Conservation (phyloP, 345 rosid species). For the Litchi chinensis region DNA sequence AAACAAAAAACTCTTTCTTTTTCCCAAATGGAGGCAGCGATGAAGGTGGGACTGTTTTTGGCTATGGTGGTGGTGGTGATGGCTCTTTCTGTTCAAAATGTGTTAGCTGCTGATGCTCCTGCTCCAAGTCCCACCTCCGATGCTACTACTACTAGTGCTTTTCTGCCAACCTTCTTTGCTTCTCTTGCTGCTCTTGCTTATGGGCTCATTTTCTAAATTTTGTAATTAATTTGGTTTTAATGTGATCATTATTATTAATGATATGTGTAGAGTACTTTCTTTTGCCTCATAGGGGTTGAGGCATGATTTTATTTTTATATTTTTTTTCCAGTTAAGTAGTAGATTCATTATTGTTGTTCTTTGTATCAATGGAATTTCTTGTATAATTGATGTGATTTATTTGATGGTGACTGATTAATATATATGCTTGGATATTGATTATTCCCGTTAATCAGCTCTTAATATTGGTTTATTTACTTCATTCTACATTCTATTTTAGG, state of each 20-base stretch:
- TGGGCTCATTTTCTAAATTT: slow-evolving; percentile 23
- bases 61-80: slow-evolving; percentile 20
- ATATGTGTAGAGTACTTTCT: neutral
- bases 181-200: slow-evolving; percentile 35
- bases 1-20: neutral
- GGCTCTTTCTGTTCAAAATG: slow-evolving; percentile 25
- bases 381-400: neutral
- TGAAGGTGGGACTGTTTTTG: slow-evolving; percentile 33
- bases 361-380: slow-evolving; percentile 13
- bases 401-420: no score
- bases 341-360: neutral
- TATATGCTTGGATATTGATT: neutral
- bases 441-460: neutral
- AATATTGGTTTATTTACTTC: no score
- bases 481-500: no score
- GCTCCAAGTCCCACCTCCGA: slow-evolving; percentile 33
- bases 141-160: slow-evolving; percentile 1
- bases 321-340: no score
- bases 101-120: slow-evolving; percentile 30
- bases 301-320: neutral
- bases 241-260: neutral
- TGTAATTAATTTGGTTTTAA: neutral
- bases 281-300: neutral
- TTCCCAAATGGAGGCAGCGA: slow-evolving; percentile 29
- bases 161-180: slow-evolving; percentile 29